These are phyloP conservation scores for Hymenoscyphus fraxineus DNA, from an alignment of 2,329 filamentous ascomycete genomes.

Conservation along the genomic window DNA sequence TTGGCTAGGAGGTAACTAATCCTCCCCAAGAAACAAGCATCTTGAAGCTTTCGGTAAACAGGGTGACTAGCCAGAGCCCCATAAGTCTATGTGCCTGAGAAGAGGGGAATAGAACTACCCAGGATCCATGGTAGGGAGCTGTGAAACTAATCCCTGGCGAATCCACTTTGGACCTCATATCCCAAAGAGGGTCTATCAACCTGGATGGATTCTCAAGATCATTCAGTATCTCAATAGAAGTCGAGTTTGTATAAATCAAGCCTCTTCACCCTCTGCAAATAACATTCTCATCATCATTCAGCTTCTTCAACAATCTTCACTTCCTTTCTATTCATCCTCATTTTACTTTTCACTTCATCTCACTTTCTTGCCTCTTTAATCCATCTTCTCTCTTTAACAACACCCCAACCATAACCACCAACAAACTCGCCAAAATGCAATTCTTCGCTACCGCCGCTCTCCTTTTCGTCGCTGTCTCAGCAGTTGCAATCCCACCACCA, in stretches of 20 bases:
- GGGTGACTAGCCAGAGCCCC: background rate
- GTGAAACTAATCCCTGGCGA: background rate
- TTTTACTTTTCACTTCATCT: background rate
- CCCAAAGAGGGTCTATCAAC: background rate
- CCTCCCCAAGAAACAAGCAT: background rate
- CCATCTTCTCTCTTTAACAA: background rate
- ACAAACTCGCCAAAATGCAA: background rate
- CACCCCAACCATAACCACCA: background rate
- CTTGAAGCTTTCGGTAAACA: background rate
- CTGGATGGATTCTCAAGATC: background rate
- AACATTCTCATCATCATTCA: conserved; percentile 3
- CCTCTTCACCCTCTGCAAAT: background rate
- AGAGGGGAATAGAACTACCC: background rate
- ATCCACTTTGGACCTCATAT: background rate
- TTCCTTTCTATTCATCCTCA: background rate
- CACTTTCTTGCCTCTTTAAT: background rate
- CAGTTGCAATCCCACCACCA: background rate
- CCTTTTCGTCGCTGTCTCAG: background rate
- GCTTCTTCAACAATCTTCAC: background rate
- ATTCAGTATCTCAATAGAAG: background rate
- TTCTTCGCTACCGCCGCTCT: background rate
- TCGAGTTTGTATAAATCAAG: background rate
- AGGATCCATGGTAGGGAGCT: background rate
- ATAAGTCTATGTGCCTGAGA: background rate
- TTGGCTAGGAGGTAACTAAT: background rate